Percentiles rank a stretch among this genome's conserved stretches.
Evolutionary conservation across 441 rosid species (phyloP).

Genomic region (Populus hybrid): DNA sequence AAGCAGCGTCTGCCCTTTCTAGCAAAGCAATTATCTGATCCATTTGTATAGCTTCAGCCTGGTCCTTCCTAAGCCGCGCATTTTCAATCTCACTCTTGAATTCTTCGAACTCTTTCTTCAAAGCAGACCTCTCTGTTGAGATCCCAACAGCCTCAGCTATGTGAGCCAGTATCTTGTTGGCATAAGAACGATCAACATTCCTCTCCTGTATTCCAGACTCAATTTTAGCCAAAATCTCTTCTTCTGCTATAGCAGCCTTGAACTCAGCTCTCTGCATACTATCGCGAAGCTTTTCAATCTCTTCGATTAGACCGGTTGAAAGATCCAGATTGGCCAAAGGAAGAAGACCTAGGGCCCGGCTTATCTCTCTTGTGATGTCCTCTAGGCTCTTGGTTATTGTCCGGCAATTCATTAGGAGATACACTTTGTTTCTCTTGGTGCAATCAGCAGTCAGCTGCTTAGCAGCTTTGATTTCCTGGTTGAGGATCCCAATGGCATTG

Average conservation of each 20-base stretch:
- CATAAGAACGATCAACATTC: slow-evolving; percentile 53
- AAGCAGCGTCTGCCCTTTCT: slow-evolving; percentile 66
- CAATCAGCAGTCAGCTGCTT: slow-evolving; percentile 45
- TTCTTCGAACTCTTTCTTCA: slow-evolving; percentile 55
- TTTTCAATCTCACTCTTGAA: slow-evolving; percentile 60
- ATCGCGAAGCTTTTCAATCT: slow-evolving; percentile 36
- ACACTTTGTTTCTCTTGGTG: slow-evolving; percentile 50
- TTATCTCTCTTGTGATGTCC: slow-evolving; percentile 40
- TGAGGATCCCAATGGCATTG: slow-evolving; percentile 44
- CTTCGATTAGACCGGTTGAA: slow-evolving; percentile 40
- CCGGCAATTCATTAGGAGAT: slow-evolving; percentile 58
- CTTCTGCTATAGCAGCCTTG: slow-evolving; percentile 54
- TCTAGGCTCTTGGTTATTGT: slow-evolving; percentile 36
- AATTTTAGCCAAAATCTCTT: slow-evolving; percentile 56
- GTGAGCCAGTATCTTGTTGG: slow-evolving; percentile 43
- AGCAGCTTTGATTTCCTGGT: slow-evolving; percentile 44
- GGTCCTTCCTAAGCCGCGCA: slow-evolving; percentile 50
- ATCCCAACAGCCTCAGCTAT: slow-evolving; percentile 65
- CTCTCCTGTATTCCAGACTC: slow-evolving; percentile 65
- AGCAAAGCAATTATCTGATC: slow-evolving; percentile 65
- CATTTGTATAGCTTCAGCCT: slow-evolving; percentile 72
- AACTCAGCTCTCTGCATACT: slow-evolving; percentile 58
- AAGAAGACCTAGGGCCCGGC: slow-evolving; percentile 50
- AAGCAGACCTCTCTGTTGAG: slow-evolving; percentile 43
- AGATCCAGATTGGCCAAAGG: slow-evolving; percentile 54